These are phyloP conservation scores for Mortierella sp. DNA, from an alignment of 371 early-diverging fungal genomes.

Conservation along the genomic window DNA sequence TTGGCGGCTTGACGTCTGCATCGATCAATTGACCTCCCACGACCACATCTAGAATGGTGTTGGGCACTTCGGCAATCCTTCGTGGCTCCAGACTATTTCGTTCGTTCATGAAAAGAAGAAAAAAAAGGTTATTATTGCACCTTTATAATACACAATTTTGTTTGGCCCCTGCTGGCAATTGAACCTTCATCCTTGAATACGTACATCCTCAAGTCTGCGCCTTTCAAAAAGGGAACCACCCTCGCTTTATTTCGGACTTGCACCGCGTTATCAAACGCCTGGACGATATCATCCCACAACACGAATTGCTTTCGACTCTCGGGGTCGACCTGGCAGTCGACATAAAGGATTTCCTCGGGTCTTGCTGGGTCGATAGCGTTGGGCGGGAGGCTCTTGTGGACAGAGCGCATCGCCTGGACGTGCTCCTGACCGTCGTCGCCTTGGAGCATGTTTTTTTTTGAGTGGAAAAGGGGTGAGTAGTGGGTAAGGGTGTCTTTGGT, in stretches of 20 bases:
- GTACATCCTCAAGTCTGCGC: neutral
- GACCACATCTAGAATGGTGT: neutral
- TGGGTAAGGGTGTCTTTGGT: too few species aligned
- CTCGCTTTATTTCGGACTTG: neutral
- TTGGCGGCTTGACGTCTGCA: neutral
- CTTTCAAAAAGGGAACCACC: neutral
- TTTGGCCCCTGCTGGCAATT: too few species aligned
- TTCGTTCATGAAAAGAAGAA: too few species aligned
- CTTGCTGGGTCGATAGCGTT: neutral
- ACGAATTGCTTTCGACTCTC: neutral
- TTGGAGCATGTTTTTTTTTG: too few species aligned
- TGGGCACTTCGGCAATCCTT: neutral
- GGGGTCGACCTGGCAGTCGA: neutral
- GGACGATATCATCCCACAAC: neutral
- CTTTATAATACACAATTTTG: too few species aligned
- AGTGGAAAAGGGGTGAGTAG: too few species aligned
- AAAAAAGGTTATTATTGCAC: too few species aligned
- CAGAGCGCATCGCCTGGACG: neutral
- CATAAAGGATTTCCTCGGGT: neutral
- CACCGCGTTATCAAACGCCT: neutral
- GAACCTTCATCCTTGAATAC: neutral
- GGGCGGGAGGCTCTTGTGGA: neutral
- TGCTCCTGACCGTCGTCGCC: neutral
- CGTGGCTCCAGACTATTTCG: neutral
- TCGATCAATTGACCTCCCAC: neutral